Conservation (phyloP, 2,329 filamentous ascomycete species). For the Talaromyces verruculosus region DNA sequence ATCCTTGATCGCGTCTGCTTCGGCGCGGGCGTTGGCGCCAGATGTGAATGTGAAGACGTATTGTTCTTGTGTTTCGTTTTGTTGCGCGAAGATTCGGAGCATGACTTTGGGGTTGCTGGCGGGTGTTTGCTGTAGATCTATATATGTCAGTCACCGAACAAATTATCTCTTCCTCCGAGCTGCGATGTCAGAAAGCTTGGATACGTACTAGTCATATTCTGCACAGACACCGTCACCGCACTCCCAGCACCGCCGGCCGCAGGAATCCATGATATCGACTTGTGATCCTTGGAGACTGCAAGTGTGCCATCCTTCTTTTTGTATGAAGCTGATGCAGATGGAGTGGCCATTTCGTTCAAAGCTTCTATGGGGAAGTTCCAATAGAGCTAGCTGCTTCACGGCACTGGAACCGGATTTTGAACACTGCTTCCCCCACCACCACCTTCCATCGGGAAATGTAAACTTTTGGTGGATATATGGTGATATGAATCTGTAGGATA, state of each 20-base stretch:
- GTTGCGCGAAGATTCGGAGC: conserved; percentile 83
- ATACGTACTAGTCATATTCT: conserved; percentile 75
- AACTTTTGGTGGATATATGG: not conserved
- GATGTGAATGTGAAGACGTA: conserved; percentile 92
- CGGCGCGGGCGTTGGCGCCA: conserved; percentile 67
- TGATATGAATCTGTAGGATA: not conserved
- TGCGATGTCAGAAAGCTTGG: not conserved
- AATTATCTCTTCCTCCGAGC: not conserved
- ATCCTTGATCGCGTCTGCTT: conserved; percentile 84
- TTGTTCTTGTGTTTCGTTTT: conserved; percentile 50
- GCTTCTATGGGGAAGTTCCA: not conserved
- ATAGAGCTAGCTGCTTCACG: conserved; percentile 31
- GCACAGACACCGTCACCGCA: conserved; percentile 67
- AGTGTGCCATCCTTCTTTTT: conserved; percentile 95
- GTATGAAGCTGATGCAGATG: conserved; percentile 70
- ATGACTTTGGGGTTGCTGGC: conserved; percentile 86
- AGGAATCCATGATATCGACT: conserved; percentile 78
- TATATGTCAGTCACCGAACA: not conserved
- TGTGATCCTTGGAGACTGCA: conserved; percentile 69
- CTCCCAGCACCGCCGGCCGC: conserved; percentile 61
- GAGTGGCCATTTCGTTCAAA: conserved; percentile 44
- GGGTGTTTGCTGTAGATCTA: conserved; percentile 93
- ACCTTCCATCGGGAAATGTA: conserved; percentile 20
- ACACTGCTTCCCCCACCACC: conserved; percentile 32
- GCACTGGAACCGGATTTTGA: conserved; percentile 33